phyloP scores from a whole-genome alignment of 805 yeast species.

The Suhomyces sp. region DNA sequence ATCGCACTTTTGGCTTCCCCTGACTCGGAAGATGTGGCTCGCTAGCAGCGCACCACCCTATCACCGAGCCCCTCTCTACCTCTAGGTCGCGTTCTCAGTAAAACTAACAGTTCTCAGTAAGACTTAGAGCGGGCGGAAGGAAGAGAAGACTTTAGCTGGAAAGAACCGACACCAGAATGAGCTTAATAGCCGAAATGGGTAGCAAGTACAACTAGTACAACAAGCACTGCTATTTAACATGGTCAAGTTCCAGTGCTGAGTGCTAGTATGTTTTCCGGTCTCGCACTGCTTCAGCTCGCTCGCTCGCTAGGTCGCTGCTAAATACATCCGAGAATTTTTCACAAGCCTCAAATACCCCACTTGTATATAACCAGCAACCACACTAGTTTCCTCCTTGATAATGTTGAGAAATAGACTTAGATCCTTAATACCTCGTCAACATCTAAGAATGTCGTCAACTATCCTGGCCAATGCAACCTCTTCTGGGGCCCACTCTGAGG shows the following conservation, averaged over 20 bases:
- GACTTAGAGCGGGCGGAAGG: too few relatives aligned
- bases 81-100: background rate
- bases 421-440: background rate
- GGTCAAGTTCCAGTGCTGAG: too few relatives aligned
- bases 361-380: background rate
- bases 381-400: background rate
- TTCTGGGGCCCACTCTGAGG: conserved; percentile 25
- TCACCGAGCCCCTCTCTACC: background rate
- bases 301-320: background rate
- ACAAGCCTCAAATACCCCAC: conserved; percentile 4
- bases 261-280: background rate
- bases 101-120: too few relatives aligned
- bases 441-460: conserved; percentile 19
- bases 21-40: too few relatives aligned
- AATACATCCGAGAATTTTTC: conserved; percentile 1
- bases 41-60: too few relatives aligned
- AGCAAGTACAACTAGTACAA: too few relatives aligned
- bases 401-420: conserved; percentile 10
- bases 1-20: too few relatives aligned
- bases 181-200: too few relatives aligned
- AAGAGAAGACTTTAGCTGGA: too few relatives aligned
- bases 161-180: too few relatives aligned
- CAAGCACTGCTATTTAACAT: too few relatives aligned
- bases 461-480: conserved; percentile 5
- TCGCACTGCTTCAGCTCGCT: background rate